Percentiles rank a stretch among this genome's conserved stretches.
Evolutionary conservation across 179 eudicot species (phyloP).

Genomic region (Drosera spatulata): DNA sequence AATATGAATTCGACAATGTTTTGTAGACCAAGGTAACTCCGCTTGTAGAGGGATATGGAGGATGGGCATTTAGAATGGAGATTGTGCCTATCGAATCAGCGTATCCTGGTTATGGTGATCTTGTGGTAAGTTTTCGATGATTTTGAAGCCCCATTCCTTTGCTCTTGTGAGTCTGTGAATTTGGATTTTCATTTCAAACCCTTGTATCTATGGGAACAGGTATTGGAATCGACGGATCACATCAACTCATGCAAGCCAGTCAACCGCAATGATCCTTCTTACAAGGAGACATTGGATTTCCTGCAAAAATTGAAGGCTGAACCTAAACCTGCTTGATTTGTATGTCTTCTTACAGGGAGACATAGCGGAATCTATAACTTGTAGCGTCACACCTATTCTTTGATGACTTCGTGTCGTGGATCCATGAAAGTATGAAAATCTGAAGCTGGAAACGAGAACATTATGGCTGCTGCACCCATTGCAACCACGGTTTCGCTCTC

Average conservation of each 20-base stretch:
- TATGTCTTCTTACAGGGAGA: no score
- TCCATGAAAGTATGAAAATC: no score
- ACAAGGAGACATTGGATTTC: slow-evolving; percentile 63
- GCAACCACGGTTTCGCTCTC: no score
- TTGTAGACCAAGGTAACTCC: slow-evolving; percentile 96
- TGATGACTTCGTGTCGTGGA: no score
- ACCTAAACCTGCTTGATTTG: slow-evolving; percentile 2
- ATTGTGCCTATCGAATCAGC: slow-evolving; percentile 97
- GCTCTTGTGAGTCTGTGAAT: neutral
- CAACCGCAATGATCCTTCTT: slow-evolving; percentile 78
- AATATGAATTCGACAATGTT: neutral
- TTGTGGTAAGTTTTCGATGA: slow-evolving; percentile 59
- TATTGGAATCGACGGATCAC: slow-evolving; percentile 95
- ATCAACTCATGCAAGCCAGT: slow-evolving; percentile 97
- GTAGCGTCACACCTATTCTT: no score
- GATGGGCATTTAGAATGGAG: slow-evolving; percentile 99
- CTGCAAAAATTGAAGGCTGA: slow-evolving; percentile 69
- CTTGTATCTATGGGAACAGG: slow-evolving; percentile 27
- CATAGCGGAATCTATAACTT: no score
- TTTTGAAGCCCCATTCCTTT: neutral
- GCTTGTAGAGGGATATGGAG: slow-evolving; percentile 97
- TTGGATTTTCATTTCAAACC: neutral
- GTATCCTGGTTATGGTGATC: slow-evolving; percentile 96
- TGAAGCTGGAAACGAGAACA: no score
- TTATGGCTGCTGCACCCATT: no score